Conservation (phyloP, 805 yeast genomes). For the Candida oleophila region DNA sequence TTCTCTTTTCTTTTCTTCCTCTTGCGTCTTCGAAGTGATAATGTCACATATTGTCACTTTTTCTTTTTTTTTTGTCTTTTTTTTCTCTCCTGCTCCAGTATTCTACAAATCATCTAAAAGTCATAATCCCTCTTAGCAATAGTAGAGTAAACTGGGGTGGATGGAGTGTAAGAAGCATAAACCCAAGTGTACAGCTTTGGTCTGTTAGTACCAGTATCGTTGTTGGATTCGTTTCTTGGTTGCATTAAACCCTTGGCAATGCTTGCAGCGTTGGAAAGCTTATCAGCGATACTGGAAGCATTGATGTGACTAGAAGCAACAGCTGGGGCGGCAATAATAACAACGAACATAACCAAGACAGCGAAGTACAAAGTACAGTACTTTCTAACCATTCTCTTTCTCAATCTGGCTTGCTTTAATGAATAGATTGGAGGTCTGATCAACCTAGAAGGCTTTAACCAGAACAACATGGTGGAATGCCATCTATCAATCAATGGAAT, state of each 20-base stretch:
- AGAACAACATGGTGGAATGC: conserved; percentile 98
- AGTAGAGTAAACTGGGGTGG: conserved; percentile 57
- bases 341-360: conserved; percentile 68
- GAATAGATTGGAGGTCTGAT: conserved; percentile 98
- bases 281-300: conserved; percentile 17
- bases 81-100: neutral
- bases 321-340: conserved; percentile 88
- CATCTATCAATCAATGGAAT: conserved; percentile 92
- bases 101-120: neutral
- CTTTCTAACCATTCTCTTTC: conserved; percentile 96
- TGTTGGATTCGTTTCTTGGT: conserved; percentile 77
- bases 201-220: conserved; percentile 72
- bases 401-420: conserved; percentile 89
- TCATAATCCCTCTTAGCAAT: conserved; percentile 40
- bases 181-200: conserved; percentile 32
- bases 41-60: neutral
- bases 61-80: neutral
- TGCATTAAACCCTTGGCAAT: conserved; percentile 74
- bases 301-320: conserved; percentile 60
- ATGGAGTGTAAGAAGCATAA: conserved; percentile 53
- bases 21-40: neutral
- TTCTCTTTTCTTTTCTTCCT: neutral
- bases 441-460: conserved; percentile 96
- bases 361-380: conserved; percentile 79
- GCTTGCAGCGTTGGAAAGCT: conserved; percentile 30